Evolutionary conservation across 192 early-diverging fungal genomes (phyloP).

Genomic region (Linnemannia hyalina): DNA sequence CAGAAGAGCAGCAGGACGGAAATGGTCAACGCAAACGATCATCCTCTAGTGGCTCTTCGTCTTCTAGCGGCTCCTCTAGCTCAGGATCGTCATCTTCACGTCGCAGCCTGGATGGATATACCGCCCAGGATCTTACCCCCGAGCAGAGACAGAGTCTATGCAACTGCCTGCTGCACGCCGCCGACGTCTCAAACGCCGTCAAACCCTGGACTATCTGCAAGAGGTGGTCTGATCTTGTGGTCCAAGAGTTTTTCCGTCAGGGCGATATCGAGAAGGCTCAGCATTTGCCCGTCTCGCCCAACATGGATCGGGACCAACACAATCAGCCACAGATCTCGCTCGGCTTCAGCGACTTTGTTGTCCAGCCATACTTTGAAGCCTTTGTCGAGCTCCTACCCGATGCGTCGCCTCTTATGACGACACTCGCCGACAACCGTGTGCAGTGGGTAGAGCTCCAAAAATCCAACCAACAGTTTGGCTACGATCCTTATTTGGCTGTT

Average conservation of each 20-base stretch:
- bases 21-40: neutral
- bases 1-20: neutral
- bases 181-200: constrained; percentile 91
- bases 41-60: constrained; percentile 27
- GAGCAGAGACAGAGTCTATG: constrained; percentile 74
- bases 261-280: constrained; percentile 86
- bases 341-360: constrained; percentile 89
- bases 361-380: constrained; percentile 87
- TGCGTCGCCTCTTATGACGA: constrained; percentile 67
- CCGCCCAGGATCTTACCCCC: constrained; percentile 12
- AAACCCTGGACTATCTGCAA: constrained; percentile 89
- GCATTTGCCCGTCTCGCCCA: constrained; percentile 85
- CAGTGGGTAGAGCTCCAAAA: constrained; percentile 67
- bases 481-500: constrained; percentile 26
- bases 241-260: constrained; percentile 89
- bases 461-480: constrained; percentile 24
- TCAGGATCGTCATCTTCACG: constrained; percentile 25
- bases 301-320: constrained; percentile 86
- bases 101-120: constrained; percentile 14
- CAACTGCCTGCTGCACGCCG: constrained; percentile 85
- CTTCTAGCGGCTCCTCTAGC: constrained; percentile 11
- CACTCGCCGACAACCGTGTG: constrained; percentile 68
- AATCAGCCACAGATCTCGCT: constrained; percentile 84
- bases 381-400: constrained; percentile 82
- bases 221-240: constrained; percentile 91